Evolutionary conservation across 148 eudicot genomes (phyloP).

Genomic region (Camellia lanceoleosa): DNA sequence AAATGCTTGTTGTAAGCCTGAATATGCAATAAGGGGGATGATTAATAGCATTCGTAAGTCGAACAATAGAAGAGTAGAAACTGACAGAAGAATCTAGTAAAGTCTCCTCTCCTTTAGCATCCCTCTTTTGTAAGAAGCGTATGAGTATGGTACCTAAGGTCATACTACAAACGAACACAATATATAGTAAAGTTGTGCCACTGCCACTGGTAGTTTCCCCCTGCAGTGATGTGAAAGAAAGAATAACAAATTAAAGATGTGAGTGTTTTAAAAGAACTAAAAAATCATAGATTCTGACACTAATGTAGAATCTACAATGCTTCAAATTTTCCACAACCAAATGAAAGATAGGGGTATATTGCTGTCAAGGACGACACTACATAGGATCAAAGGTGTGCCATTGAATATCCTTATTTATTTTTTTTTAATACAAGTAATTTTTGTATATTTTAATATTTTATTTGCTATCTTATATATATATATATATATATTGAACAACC

Average conservation of each 20-base stretch:
- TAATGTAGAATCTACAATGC: background rate
- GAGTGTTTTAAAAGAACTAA: background rate
- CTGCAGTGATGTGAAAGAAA: constrained; percentile 43
- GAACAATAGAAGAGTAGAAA: constrained; percentile 42
- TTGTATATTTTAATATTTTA: too few relatives aligned
- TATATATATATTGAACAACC: too few relatives aligned
- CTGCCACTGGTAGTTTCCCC: constrained; percentile 74
- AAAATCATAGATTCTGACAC: background rate
- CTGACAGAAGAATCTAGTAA: constrained; percentile 38
- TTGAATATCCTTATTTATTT: too few relatives aligned
- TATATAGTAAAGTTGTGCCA: constrained; percentile 49
- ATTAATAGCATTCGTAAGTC: constrained; percentile 72
- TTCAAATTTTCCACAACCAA: background rate
- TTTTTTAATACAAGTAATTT: too few relatives aligned
- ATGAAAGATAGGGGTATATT: background rate
- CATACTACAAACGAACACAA: constrained; percentile 77
- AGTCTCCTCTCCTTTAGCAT: constrained; percentile 43
- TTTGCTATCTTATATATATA: too few relatives aligned
- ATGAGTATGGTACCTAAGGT: constrained; percentile 72
- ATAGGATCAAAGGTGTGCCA: too few relatives aligned
- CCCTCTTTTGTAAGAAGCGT: constrained; percentile 75
- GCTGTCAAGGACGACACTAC: too few relatives aligned
- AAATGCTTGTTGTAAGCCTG: constrained; percentile 97
- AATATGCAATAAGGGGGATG: constrained; percentile 90
- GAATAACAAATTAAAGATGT: background rate